These are phyloP conservation scores for Tolypocladium pustulatum DNA, from an alignment of 2,329 filamentous ascomycete genomes.

Conservation along the genomic window DNA sequence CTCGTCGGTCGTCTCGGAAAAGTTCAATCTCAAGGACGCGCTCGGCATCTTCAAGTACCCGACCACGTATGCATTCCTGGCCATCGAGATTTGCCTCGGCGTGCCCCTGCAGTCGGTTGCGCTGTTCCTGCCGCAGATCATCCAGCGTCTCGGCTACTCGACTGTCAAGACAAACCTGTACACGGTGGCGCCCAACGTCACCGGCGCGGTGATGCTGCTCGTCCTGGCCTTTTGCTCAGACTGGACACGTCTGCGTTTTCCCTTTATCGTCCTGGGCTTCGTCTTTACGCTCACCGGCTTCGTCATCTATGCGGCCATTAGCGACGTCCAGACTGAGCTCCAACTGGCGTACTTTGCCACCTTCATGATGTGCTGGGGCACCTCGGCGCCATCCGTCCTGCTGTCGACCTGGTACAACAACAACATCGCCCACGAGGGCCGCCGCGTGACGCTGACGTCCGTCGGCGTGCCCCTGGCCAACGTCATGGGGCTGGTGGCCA, in stretches of 20 bases:
- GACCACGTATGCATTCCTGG: conserved; percentile 36
- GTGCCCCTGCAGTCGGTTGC: conserved; percentile 45
- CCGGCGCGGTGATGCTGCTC: conserved; percentile 61
- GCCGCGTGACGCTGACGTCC: conserved; percentile 58
- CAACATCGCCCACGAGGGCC: conserved; percentile 68
- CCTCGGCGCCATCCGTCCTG: conserved; percentile 62
- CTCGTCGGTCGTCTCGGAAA: conserved; percentile 48
- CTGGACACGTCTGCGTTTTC: conserved; percentile 53
- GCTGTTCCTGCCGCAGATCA: conserved; percentile 46
- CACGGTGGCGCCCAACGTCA: conserved; percentile 71
- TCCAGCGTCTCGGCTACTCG: conserved; percentile 35
- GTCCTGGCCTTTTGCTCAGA: conserved; percentile 65
- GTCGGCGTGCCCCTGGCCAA: conserved; percentile 68
- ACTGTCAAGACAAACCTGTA: conserved; percentile 62
- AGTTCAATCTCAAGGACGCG: conserved; percentile 39
- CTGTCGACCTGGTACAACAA: conserved; percentile 64
- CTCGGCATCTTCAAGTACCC: conserved; percentile 41
- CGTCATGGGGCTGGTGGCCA: conserved; percentile 61
- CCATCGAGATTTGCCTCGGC: conserved; percentile 48
- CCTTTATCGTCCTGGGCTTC: conserved; percentile 66
- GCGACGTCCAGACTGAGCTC: conserved; percentile 48
- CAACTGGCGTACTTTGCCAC: conserved; percentile 63
- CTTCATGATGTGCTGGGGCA: conserved; percentile 80
- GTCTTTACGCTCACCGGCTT: conserved; percentile 66
- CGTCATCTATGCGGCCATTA: conserved; percentile 65